phyloP scores from a whole-genome alignment of 805 yeast species.

The Candida incommunis region DNA sequence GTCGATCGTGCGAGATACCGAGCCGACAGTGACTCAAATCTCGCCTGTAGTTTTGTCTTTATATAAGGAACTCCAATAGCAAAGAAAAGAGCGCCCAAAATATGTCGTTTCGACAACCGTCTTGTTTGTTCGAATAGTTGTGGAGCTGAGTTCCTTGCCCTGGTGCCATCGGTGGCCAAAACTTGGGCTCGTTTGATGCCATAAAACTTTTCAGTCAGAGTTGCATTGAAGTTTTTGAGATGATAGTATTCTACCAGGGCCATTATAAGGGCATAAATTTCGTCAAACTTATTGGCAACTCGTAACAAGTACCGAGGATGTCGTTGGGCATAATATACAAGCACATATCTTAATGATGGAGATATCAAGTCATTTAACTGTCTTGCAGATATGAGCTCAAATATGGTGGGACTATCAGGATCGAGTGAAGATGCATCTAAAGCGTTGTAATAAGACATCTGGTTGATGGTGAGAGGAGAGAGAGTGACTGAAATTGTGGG shows the following conservation, averaged over 20 bases:
- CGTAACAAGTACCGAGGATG: constrained; percentile 57
- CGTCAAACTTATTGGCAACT: constrained; percentile 62
- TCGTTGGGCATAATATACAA: constrained; percentile 67
- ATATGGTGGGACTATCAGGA: constrained; percentile 68
- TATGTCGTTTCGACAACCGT: constrained; percentile 39
- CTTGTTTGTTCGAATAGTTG: constrained; percentile 34
- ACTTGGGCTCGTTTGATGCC: constrained; percentile 55
- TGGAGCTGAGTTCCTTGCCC: constrained; percentile 19
- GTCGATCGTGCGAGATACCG: constrained; percentile 36
- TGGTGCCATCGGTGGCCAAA: constrained; percentile 16
- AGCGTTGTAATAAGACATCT: constrained; percentile 69
- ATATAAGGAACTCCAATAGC: constrained; percentile 56
- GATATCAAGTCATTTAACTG: constrained; percentile 67
- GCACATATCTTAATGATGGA: constrained; percentile 66
- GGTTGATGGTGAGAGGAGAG: no score
- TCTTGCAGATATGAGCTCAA: constrained; percentile 71
- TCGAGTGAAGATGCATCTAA: constrained; percentile 66
- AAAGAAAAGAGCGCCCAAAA: constrained; percentile 33
- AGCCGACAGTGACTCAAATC: constrained; percentile 51
- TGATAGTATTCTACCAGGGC: constrained; percentile 59
- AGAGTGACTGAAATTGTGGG: background rate
- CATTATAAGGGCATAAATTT: constrained; percentile 46
- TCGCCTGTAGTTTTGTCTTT: constrained; percentile 48
- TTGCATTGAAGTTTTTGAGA: constrained; percentile 60
- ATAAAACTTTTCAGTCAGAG: constrained; percentile 85